These are phyloP conservation scores for Pleoardoris graminearum DNA, from an alignment of 2,329 filamentous ascomycete species.

Conservation along the genomic window DNA sequence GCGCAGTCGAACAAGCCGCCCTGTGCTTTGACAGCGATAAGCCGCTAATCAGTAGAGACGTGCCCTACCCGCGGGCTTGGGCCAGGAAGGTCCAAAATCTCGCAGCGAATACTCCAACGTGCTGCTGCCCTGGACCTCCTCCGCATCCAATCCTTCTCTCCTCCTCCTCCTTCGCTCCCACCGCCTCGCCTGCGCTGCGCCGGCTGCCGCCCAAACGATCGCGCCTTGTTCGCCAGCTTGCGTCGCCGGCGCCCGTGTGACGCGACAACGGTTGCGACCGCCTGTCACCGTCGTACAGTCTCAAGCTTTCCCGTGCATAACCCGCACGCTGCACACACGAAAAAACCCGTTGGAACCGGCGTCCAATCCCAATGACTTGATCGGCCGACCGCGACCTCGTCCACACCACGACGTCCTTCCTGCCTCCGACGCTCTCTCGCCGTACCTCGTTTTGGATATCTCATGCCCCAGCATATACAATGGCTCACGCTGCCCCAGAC, in stretches of 20 bases:
- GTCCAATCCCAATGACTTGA: constrained; percentile 44
- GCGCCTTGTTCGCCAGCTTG: constrained; percentile 10
- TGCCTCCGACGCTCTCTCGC: constrained; percentile 26
- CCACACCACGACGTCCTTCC: constrained; percentile 27
- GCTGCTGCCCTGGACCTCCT: constrained; percentile 5
- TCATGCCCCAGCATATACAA: constrained; percentile 34
- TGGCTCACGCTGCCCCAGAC: constrained; percentile 46
- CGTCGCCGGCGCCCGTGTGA: constrained; percentile 30
- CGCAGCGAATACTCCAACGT: not conserved
- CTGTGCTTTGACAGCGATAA: constrained; percentile 5
- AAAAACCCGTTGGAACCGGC: constrained; percentile 36
- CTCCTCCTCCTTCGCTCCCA: not conserved
- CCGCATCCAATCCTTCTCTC: constrained; percentile 3
- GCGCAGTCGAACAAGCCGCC: not conserved
- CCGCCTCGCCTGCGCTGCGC: not conserved
- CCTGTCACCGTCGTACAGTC: constrained; percentile 35
- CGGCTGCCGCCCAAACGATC: not conserved
- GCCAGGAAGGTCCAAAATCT: constrained; percentile 5
- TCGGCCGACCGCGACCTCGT: constrained; percentile 26
- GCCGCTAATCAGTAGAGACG: constrained; percentile 3
- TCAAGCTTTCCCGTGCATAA: constrained; percentile 18
- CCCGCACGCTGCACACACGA: constrained; percentile 24
- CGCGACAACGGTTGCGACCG: constrained; percentile 21
- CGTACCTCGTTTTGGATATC: constrained; percentile 30
- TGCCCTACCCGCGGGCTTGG: constrained; percentile 6